phyloP scores from a whole-genome alignment of 2,329 filamentous ascomycete genomes.

The Uncinocarpus reesii region DNA sequence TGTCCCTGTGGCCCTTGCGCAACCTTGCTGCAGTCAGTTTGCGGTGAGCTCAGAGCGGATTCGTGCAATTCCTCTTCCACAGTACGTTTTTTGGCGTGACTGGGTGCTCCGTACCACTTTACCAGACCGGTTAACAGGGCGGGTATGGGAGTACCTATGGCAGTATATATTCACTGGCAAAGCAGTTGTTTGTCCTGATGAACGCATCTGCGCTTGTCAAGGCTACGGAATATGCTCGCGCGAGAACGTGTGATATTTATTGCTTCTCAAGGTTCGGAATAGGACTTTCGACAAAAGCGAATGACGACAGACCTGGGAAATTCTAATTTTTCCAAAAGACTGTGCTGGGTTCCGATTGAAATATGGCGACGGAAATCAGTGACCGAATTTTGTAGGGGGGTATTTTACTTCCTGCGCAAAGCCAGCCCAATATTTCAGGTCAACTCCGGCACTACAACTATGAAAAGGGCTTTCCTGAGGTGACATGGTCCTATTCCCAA shows the following conservation, averaged over 20 bases:
- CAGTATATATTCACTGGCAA: constrained; percentile 50
- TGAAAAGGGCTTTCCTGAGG: no score
- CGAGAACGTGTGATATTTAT: constrained; percentile 35
- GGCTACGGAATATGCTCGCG: constrained; percentile 54
- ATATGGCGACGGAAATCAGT: no score
- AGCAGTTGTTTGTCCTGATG: constrained; percentile 36
- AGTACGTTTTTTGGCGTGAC: constrained; percentile 49
- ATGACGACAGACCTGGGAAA: no score
- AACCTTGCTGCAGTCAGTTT: constrained; percentile 56
- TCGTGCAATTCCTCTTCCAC: constrained; percentile 41
- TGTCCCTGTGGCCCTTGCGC: constrained; percentile 43
- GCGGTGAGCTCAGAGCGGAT: constrained; percentile 50
- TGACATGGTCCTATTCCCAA: no score
- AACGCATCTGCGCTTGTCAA: constrained; percentile 53
- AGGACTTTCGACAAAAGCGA: no score
- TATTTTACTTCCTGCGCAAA: no score
- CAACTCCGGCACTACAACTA: no score
- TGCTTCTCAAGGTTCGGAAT: neutral
- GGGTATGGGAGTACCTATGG: constrained; percentile 56
- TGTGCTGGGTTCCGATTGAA: no score
- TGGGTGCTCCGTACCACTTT: constrained; percentile 51
- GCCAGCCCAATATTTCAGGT: no score
- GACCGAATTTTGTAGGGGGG: no score
- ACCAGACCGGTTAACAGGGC: constrained; percentile 46
- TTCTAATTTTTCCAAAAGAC: no score